A percentile compares a stretch with the other conserved stretches of the same genome.
These are phyloP conservation scores for Fusarium pseudograminearum DNA, from an alignment of 2,329 filamentous ascomycete species.

Conservation along the genomic window DNA sequence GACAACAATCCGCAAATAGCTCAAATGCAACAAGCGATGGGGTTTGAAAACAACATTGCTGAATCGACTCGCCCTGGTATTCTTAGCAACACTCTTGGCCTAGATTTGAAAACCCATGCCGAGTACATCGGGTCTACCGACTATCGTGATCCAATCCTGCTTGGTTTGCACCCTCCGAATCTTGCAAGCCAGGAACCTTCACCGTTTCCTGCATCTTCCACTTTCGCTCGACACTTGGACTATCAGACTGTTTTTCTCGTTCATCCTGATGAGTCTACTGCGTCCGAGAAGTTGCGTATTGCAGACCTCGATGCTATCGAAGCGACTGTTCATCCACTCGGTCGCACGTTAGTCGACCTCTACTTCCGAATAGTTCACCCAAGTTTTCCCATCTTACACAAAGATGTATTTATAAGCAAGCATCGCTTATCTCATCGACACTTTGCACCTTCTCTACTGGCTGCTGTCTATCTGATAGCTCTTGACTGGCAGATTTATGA, in stretches of 20 bases:
- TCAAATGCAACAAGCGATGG: constrained; percentile 35
- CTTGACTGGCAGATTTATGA: constrained; percentile 72
- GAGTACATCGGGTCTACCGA: constrained; percentile 71
- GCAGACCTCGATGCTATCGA: constrained; percentile 66
- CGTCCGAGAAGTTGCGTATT: constrained; percentile 56
- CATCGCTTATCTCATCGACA: constrained; percentile 68
- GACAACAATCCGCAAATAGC: constrained; percentile 38
- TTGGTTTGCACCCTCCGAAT: constrained; percentile 68
- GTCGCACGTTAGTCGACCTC: constrained; percentile 71
- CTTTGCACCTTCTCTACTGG: constrained; percentile 69
- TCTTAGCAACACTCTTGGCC: constrained; percentile 61
- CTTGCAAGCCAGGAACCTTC: constrained; percentile 39
- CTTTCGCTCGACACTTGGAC: constrained; percentile 51
- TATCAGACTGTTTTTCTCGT: constrained; percentile 54
- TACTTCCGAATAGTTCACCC: constrained; percentile 75
- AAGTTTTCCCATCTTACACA: constrained; percentile 69
- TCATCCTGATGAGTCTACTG: constrained; percentile 52
- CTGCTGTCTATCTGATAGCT: constrained; percentile 72
- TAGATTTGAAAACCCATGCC: constrained; percentile 70
- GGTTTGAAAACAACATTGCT: constrained; percentile 26
- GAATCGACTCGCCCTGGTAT: constrained; percentile 47
- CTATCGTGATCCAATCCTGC: constrained; percentile 68
- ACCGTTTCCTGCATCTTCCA: constrained; percentile 18
- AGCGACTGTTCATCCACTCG: constrained; percentile 71
- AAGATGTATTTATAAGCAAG: constrained; percentile 71